phyloP scores from a whole-genome alignment of 257 asterid genomes.

The Mitragyna speciosa region DNA sequence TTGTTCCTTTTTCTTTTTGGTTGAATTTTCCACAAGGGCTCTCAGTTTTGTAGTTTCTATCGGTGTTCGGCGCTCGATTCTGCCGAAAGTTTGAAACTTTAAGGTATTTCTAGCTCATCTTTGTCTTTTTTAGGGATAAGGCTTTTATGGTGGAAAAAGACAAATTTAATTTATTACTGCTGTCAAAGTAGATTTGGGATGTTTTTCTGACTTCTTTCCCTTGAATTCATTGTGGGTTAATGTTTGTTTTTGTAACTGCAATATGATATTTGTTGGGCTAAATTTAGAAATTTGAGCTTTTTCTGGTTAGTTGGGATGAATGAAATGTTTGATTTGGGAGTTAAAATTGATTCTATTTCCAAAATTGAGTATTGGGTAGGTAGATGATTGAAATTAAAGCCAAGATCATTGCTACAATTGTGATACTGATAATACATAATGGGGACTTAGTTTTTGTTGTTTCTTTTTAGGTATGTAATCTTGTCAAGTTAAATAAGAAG shows the following conservation, averaged over 20 bases:
- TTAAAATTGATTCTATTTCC: neutral
- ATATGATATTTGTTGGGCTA: constrained; percentile 6
- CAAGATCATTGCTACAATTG: neutral
- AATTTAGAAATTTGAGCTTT: neutral
- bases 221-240: neutral
- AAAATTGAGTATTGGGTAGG: neutral
- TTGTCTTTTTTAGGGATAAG: constrained; percentile 26
- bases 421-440: neutral
- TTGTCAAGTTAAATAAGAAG: constrained; percentile 9
- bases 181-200: constrained; percentile 7
- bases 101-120: constrained; percentile 16
- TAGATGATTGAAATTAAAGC: neutral
- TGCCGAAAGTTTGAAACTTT: constrained; percentile 20
- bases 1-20: neutral
- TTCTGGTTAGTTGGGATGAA: neutral
- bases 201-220: neutral
- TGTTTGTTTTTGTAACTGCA: neutral
- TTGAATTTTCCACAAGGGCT: neutral
- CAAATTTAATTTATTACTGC: neutral
- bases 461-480: neutral
- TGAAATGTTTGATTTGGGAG: neutral
- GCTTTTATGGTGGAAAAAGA: constrained; percentile 1
- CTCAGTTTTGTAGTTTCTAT: constrained; percentile 14
- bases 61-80: constrained; percentile 14
- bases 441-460: neutral